phyloP scores from a whole-genome alignment of 805 yeast genomes.

The Metschnikowia kunwiensis region DNA sequence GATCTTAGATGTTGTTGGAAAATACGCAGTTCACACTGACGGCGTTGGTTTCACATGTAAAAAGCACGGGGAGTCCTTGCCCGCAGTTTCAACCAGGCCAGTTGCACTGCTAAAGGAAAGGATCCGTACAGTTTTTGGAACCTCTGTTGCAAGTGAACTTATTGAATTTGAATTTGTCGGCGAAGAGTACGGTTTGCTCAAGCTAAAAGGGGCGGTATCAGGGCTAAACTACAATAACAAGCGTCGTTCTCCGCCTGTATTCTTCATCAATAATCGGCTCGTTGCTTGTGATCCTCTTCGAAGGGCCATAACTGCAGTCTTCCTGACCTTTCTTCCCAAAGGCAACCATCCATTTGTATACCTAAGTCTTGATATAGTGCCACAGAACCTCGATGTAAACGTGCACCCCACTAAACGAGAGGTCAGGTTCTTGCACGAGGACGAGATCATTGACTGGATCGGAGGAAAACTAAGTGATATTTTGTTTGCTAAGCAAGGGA shows the following conservation, averaged over 20 bases:
- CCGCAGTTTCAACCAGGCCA: conserved; percentile 58
- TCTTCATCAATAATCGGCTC: conserved; percentile 82
- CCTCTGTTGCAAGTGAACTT: conserved; percentile 62
- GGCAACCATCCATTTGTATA: conserved; percentile 76
- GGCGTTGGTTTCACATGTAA: conserved; percentile 77
- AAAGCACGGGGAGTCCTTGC: conserved; percentile 71
- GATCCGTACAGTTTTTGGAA: conserved; percentile 71
- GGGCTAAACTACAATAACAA: conserved; percentile 69
- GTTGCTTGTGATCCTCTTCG: conserved; percentile 80
- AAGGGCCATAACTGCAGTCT: conserved; percentile 62
- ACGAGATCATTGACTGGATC: conserved; percentile 71
- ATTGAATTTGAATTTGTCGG: conserved; percentile 41
- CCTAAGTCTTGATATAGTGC: conserved; percentile 61
- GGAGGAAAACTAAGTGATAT: conserved; percentile 46
- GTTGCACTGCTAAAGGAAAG: conserved; percentile 56
- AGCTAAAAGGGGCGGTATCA: conserved; percentile 60
- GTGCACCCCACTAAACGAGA: conserved; percentile 95
- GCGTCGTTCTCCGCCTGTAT: conserved; percentile 62
- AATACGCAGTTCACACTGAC: conserved; percentile 73
- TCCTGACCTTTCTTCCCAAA: conserved; percentile 68
- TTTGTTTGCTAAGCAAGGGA: conserved; percentile 57
- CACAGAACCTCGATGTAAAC: conserved; percentile 82
- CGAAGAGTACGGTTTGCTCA: conserved; percentile 44
- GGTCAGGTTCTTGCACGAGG: conserved; percentile 81
- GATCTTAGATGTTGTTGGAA: conserved; percentile 77